These are phyloP conservation scores for Trichoderma harzianum DNA, from an alignment of 2,329 filamentous ascomycete genomes.

Conservation along the genomic window DNA sequence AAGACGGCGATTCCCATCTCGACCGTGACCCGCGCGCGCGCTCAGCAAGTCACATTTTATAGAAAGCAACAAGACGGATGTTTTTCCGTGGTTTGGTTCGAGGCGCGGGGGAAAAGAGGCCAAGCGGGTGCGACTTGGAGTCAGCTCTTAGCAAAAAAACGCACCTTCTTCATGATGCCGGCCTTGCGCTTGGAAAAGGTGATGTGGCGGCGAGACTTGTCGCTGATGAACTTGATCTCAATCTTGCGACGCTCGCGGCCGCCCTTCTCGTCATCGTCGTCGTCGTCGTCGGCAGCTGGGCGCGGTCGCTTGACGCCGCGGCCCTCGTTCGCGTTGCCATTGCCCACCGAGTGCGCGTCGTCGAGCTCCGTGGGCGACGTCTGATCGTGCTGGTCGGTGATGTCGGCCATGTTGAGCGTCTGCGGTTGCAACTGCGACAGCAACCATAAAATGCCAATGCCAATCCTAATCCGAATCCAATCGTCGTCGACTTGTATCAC, in stretches of 20 bases:
- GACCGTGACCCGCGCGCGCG: neutral
- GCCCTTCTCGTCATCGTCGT: conserved; percentile 96
- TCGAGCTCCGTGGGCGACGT: conserved; percentile 72
- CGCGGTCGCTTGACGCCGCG: conserved; percentile 89
- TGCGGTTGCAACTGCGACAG: conserved; percentile 17
- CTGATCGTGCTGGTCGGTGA: conserved; percentile 74
- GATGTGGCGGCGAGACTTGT: conserved; percentile 98
- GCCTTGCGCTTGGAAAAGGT: conserved; percentile 99
- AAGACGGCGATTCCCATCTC: neutral
- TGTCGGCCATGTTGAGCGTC: conserved; percentile 63
- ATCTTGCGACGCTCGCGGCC: conserved; percentile 98
- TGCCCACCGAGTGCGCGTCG: conserved; percentile 68
- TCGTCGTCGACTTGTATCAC: conserved; percentile 22
- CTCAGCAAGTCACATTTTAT: neutral
- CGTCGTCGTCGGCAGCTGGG: conserved; percentile 84
- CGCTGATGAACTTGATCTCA: conserved; percentile 99
- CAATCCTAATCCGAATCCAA: conserved; percentile 21
- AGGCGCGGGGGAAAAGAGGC: neutral
- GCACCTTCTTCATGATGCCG: conserved; percentile 99
- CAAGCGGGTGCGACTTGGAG: neutral
- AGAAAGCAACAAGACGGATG: neutral
- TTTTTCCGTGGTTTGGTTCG: neutral
- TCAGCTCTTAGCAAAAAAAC: conserved; percentile 31
- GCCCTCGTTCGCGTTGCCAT: conserved; percentile 67
- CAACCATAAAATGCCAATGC: conserved; percentile 19